phyloP scores from a whole-genome alignment of 768 basidiomycete species.

The Kwoniella dejecticola region DNA sequence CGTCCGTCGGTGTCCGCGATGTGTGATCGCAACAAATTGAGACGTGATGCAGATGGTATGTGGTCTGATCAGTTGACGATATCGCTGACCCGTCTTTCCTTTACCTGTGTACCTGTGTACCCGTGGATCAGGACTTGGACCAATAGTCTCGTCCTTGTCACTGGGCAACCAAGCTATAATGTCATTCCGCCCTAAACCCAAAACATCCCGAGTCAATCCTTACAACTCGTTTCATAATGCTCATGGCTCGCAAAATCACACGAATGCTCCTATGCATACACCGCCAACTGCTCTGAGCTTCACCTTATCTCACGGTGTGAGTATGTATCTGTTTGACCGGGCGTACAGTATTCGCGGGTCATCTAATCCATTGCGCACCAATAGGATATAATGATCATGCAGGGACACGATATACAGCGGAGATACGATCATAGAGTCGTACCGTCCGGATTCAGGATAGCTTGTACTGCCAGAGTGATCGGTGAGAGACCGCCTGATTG shows the following conservation, averaged over 20 bases:
- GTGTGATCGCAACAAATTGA: too few relatives aligned
- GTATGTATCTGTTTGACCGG: slow-evolving; percentile 3
- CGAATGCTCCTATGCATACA: background rate
- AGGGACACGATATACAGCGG: slow-evolving; percentile 38
- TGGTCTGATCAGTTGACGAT: too few relatives aligned
- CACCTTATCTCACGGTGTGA: slow-evolving; percentile 44
- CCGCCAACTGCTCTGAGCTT: slow-evolving; percentile 26
- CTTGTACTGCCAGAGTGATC: slow-evolving; percentile 40
- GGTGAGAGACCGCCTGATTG: slow-evolving; percentile 8
- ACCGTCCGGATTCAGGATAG: slow-evolving; percentile 37
- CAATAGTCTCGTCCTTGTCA: slow-evolving; percentile 46
- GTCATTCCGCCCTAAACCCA: slow-evolving; percentile 43
- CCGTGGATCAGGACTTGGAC: slow-evolving; percentile 48
- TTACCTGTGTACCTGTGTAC: too few relatives aligned
- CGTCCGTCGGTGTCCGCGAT: too few relatives aligned
- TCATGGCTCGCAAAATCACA: too few relatives aligned
- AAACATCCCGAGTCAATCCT: slow-evolving; percentile 18
- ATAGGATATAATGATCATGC: slow-evolving; percentile 47
- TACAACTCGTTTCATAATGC: slow-evolving; percentile 17
- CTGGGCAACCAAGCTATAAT: slow-evolving; percentile 51
- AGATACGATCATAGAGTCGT: slow-evolving; percentile 42
- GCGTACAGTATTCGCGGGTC: too few relatives aligned
- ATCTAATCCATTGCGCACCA: background rate
- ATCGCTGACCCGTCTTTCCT: too few relatives aligned
- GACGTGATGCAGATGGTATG: too few relatives aligned